Conservation (phyloP, 1,284 basidiomycete genomes). For the Bjerkandera adusta region DNA sequence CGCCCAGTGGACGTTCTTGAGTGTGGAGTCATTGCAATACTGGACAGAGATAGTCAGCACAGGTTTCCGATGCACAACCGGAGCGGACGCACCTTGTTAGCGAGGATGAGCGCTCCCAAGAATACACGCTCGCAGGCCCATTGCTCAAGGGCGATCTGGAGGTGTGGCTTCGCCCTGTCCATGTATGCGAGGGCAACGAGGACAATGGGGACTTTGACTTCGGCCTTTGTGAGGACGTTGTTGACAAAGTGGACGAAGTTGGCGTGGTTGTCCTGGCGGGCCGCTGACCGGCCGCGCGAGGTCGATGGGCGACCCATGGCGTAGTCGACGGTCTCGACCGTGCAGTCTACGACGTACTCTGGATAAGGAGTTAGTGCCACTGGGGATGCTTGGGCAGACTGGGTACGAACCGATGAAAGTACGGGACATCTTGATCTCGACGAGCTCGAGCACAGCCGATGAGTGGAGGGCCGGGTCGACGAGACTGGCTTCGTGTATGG, state of each 20-base stretch:
- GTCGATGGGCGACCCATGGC: slow-evolving; percentile 62
- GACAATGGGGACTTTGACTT: slow-evolving; percentile 62
- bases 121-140: slow-evolving; percentile 80
- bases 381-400: not conserved
- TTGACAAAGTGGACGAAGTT: slow-evolving; percentile 60
- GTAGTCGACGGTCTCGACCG: slow-evolving; percentile 69
- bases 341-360: slow-evolving; percentile 69
- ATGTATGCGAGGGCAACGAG: slow-evolving; percentile 69
- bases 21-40: slow-evolving; percentile 73
- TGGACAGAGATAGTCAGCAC: slow-evolving; percentile 27
- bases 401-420: slow-evolving; percentile 55
- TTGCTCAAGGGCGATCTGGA: slow-evolving; percentile 72
- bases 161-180: slow-evolving; percentile 66
- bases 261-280: slow-evolving; percentile 48
- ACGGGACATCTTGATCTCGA: slow-evolving; percentile 57
- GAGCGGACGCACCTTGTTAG: slow-evolving; percentile 58
- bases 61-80: slow-evolving; percentile 16
- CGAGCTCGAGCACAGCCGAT: slow-evolving; percentile 59
- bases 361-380: slow-evolving; percentile 13
- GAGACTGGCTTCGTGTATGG: slow-evolving; percentile 59
- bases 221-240: slow-evolving; percentile 65
- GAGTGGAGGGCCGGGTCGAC: slow-evolving; percentile 60
- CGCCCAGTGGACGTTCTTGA: slow-evolving; percentile 79
- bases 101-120: slow-evolving; percentile 67
- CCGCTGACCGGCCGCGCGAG: slow-evolving; percentile 45